phyloP scores from a whole-genome alignment of 164 flowering plant genomes.

The Magnolia officinalis region DNA sequence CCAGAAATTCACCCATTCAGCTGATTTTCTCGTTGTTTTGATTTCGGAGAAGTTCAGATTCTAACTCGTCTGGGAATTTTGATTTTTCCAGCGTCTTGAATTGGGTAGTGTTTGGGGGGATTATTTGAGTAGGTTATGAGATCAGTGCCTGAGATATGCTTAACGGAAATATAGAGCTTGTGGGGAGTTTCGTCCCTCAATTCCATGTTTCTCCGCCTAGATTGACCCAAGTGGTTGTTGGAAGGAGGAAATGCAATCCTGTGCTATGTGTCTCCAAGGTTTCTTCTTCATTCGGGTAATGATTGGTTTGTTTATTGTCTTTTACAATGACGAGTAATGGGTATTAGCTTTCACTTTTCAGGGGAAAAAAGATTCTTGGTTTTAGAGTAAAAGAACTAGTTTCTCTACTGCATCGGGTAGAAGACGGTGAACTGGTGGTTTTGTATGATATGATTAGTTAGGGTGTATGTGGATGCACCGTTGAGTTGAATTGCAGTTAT shows the following conservation, averaged over 20 bases:
- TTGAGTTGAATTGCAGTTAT: no score
- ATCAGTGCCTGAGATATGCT: background rate
- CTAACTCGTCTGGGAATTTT: background rate
- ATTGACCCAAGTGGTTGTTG: conserved; percentile 1
- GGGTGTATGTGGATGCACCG: no score
- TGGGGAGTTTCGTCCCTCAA: conserved; percentile 16
- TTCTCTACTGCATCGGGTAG: background rate
- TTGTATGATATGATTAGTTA: background rate
- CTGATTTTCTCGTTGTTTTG: background rate
- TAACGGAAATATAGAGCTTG: conserved; percentile 19
- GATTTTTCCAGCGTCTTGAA: background rate
- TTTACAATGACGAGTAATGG: background rate
- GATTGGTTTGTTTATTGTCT: background rate
- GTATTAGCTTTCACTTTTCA: background rate
- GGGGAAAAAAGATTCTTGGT: no score
- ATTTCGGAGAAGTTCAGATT: background rate
- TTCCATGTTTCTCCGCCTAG: conserved; percentile 10
- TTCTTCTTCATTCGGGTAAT: conserved; percentile 23
- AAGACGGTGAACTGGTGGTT: background rate
- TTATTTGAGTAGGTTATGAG: conserved; percentile 12
- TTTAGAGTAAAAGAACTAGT: background rate
- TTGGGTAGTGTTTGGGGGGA: background rate
- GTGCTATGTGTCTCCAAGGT: conserved; percentile 13
- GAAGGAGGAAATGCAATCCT: conserved; percentile 2
- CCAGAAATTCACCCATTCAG: no score